Evolutionary conservation across 371 early-diverging fungal genomes (phyloP).

Genomic region (Mucor plumbeus): DNA sequence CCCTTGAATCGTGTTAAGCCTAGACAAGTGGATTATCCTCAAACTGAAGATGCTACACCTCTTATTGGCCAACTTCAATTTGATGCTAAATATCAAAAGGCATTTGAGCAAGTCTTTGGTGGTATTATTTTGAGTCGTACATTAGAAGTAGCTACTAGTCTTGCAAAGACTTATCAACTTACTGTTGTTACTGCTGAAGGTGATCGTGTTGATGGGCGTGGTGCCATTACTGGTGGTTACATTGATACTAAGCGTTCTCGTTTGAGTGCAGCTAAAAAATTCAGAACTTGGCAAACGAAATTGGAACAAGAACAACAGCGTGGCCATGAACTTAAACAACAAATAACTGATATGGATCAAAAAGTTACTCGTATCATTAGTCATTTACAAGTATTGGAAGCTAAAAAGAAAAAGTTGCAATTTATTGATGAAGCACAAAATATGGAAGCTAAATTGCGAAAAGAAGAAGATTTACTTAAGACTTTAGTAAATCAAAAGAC

Average conservation of each 20-base stretch:
- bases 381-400: constrained; percentile 54
- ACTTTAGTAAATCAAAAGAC: constrained; percentile 47
- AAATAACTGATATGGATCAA: constrained; percentile 69
- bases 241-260: constrained; percentile 78
- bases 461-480: constrained; percentile 61
- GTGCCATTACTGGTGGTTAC: constrained; percentile 94
- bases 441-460: constrained; percentile 55
- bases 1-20: constrained; percentile 89
- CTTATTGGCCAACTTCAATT: constrained; percentile 78
- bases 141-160: constrained; percentile 83
- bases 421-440: constrained; percentile 58
- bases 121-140: constrained; percentile 86
- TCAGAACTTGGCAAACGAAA: constrained; percentile 45
- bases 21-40: constrained; percentile 65
- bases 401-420: constrained; percentile 52
- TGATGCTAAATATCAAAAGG: constrained; percentile 67
- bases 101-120: constrained; percentile 89
- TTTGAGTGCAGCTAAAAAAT: constrained; percentile 70
- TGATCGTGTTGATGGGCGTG: constrained; percentile 91
- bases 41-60: constrained; percentile 81
- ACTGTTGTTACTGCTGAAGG: constrained; percentile 93
- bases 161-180: constrained; percentile 77
- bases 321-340: constrained; percentile 48
- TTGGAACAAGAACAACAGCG: constrained; percentile 55
- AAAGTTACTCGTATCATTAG: constrained; percentile 66